phyloP scores from a whole-genome alignment of 495 filamentous ascomycete species.

The Xylaria intraflava region DNA sequence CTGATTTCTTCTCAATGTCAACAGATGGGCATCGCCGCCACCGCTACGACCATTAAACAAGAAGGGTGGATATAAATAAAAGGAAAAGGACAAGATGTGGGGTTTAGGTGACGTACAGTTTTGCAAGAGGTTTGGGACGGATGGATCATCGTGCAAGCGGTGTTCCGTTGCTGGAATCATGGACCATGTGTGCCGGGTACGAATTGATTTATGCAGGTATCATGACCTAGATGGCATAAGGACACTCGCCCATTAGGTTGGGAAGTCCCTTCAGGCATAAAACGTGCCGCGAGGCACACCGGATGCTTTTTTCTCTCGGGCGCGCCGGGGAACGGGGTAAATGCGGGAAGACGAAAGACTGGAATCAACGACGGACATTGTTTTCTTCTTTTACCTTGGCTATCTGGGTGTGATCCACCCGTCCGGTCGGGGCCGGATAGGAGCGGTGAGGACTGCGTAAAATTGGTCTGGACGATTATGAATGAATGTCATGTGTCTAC shows the following conservation, averaged over 20 bases:
- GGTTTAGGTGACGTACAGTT: no score
- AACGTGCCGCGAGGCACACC: background rate
- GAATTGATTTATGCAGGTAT: background rate
- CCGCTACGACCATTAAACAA: constrained; percentile 17
- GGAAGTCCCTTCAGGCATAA: background rate
- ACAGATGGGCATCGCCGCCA: constrained; percentile 32
- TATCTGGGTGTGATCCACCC: no score
- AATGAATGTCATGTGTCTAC: no score
- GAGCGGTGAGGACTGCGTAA: no score
- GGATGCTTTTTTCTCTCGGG: no score
- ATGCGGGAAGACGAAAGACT: no score
- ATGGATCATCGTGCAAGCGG: background rate
- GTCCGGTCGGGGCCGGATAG: no score
- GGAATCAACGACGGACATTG: no score
- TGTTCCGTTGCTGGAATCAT: background rate
- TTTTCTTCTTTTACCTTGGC: no score
- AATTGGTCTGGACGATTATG: no score
- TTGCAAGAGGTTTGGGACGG: no score
- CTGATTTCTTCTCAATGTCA: constrained; percentile 22
- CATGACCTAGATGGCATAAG: background rate
- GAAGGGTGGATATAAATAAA: background rate
- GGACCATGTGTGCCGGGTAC: background rate
- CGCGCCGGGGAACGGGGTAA: background rate
- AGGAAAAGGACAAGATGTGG: background rate
- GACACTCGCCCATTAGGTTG: background rate